A percentile compares a stretch with the other conserved stretches of the same genome.
Evolutionary conservation across 768 basidiomycete species (phyloP).

Genomic region (Leucosporidium scottii): DNA sequence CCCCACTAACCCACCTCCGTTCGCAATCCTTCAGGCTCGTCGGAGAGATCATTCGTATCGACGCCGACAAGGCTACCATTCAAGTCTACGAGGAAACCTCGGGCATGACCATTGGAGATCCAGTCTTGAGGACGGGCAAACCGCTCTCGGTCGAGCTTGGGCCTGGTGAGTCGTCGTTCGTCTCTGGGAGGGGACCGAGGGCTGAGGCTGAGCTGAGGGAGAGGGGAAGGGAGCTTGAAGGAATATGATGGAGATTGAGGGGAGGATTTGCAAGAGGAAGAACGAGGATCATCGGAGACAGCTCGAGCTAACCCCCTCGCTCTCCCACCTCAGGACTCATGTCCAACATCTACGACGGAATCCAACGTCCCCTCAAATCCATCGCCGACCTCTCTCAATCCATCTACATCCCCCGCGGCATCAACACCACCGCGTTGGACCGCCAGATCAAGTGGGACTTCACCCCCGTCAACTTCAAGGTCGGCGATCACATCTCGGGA

Average conservation of each 20-base stretch:
- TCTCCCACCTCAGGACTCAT: conserved; percentile 62
- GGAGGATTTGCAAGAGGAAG: no score
- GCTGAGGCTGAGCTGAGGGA: not conserved
- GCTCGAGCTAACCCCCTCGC: not conserved
- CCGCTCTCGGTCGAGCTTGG: conserved; percentile 96
- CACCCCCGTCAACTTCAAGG: conserved; percentile 69
- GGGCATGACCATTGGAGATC: conserved; percentile 97
- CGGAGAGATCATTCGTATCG: conserved; percentile 93
- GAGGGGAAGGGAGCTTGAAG: no score
- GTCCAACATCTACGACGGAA: conserved; percentile 67
- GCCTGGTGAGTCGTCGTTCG: conserved; percentile 57
- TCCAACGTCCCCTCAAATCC: conserved; percentile 52
- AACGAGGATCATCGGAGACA: not conserved
- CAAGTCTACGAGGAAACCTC: conserved; percentile 99
- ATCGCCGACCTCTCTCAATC: conserved; percentile 96
- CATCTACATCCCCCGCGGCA: conserved; percentile 99
- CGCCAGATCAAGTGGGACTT: conserved; percentile 91
- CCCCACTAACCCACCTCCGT: conserved; percentile 1
- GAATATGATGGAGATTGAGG: not conserved
- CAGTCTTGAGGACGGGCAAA: conserved; percentile 93
- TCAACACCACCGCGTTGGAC: conserved; percentile 92
- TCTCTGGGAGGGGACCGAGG: no score
- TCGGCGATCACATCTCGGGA: conserved; percentile 94
- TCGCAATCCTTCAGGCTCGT: conserved; percentile 28
- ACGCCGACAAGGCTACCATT: conserved; percentile 93